Base-by-base conservation (phyloP, 2,329 filamentous ascomycete genomes). In the Aspergillus caelatus region DNA sequence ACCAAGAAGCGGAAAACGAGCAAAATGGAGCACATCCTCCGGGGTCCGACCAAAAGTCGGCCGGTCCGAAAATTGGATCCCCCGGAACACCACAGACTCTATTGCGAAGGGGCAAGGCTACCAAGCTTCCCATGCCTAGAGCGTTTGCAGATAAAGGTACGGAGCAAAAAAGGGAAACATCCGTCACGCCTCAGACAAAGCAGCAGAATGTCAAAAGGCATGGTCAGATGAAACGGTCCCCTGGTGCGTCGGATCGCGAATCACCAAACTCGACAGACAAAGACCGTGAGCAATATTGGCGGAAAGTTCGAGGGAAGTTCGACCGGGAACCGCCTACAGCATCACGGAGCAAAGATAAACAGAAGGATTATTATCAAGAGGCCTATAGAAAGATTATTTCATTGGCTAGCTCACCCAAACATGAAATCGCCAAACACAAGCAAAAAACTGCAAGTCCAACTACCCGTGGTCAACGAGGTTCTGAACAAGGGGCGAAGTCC, bases 111-210 rank as follows among this genome's bases (percentile, higher is more conserved):
- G 39, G 57, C 2, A 71, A 67, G 64, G 64, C 66, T 9, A 77
- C 74, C 36, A 74, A 71, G 59, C 72, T 77, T 46, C 75, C 75
- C 4, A 43, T 74, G 16, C 70, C 72, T 0, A 76, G 65, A 32
- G 41, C 62, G 4, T 45, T 70, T 19, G 21, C 58, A n/a, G 70
- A 71, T 16, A 69, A 60, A n/a, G 60, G 46, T 21, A 68, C 61
- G 9, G 64, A 68, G 10, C 58, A 62, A 41, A 61, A 57, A 16
- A 68, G 68, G 19, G 58, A 69, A 32, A 67, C 62, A 3, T 65
- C 66, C 1, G 62, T 65, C 32, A 62, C 66, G 4, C 62, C 65
- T 28, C 52, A 50, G 34, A 41, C 61, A 12, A 62, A 63, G 53
- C 63, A 59, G 11, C 58, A 52, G 28, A 60, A 54, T 14, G 12